A percentile compares a stretch with the other conserved stretches of the same genome.
These are phyloP conservation scores for Kernera saxatilis DNA, from an alignment of 345 rosid genomes.

Conservation along the genomic window DNA sequence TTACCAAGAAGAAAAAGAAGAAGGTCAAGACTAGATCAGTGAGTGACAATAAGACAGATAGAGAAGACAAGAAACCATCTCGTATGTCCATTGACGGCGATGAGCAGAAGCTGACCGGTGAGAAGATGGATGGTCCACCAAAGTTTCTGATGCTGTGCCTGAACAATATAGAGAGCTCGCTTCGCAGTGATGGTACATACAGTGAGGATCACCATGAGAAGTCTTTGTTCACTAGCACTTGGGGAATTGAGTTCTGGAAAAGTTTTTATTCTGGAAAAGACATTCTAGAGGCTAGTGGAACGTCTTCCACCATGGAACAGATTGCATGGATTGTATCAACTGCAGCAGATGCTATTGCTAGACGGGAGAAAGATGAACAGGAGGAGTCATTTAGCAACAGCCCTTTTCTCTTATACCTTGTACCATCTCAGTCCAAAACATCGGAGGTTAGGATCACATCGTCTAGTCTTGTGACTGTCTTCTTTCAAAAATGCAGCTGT, in stretches of 20 bases:
- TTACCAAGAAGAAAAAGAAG: conserved; percentile 22
- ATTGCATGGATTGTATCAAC: conserved; percentile 78
- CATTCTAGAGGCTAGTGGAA: conserved; percentile 61
- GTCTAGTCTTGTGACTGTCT: not conserved
- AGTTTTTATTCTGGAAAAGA: conserved; percentile 47
- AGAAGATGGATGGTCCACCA: conserved; percentile 38
- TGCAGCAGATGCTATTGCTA: conserved; percentile 70
- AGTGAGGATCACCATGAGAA: conserved; percentile 27
- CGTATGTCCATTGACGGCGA: not conserved
- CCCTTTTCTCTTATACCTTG: conserved; percentile 79
- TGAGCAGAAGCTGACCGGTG: conserved; percentile 17
- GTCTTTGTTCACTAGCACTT: conserved; percentile 49
- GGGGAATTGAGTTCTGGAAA: conserved; percentile 90
- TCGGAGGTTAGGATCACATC: conserved; percentile 44
- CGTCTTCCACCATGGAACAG: conserved; percentile 52
- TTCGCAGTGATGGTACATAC: conserved; percentile 32
- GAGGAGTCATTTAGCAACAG: conserved; percentile 38
- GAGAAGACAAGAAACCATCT: conserved; percentile 22
- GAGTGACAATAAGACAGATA: too few species aligned
- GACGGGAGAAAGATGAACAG: conserved; percentile 42
- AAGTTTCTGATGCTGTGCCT: conserved; percentile 62
- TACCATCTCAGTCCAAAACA: conserved; percentile 79
- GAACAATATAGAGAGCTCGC: conserved; percentile 48
- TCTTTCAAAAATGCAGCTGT: not conserved
- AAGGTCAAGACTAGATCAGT: conserved; percentile 15